Evolutionary conservation across 2,329 filamentous ascomycete species (phyloP).

Genomic region (Diaporthe batatas): DNA sequence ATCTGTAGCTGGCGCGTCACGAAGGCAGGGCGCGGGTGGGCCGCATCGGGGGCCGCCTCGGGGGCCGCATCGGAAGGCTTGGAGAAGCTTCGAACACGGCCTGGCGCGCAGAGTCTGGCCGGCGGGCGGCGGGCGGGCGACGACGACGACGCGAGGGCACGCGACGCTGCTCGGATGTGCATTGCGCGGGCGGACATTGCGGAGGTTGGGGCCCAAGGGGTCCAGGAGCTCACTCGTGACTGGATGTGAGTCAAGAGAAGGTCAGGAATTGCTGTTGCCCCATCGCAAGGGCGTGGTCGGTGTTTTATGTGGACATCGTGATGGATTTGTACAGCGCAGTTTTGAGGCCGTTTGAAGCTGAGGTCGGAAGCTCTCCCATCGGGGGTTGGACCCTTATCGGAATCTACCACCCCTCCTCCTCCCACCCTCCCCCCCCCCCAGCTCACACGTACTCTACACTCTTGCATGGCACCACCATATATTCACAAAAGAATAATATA

Average conservation of each 20-base stretch:
- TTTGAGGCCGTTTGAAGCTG: conserved; percentile 38
- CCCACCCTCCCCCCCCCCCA: no score
- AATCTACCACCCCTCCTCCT: not conserved
- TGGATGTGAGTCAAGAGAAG: conserved; percentile 30
- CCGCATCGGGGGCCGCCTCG: not conserved
- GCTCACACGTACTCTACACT: no score
- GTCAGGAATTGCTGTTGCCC: conserved; percentile 26
- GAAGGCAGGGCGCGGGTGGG: not conserved
- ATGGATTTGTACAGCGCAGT: conserved; percentile 41
- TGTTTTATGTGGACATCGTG: conserved; percentile 37
- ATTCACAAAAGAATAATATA: no score
- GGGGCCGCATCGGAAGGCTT: not conserved
- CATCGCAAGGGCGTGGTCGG: conserved; percentile 37
- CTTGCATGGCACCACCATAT: no score
- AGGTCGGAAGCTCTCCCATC: not conserved
- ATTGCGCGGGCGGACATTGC: conserved; percentile 39
- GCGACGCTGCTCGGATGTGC: conserved; percentile 33
- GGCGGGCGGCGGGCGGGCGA: not conserved
- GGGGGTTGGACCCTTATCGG: not conserved
- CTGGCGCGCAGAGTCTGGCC: not conserved
- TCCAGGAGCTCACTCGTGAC: not conserved
- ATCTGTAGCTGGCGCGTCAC: conserved; percentile 31
- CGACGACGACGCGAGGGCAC: conserved; percentile 17
- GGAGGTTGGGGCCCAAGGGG: not conserved
- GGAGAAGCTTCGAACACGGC: conserved; percentile 5